Evolutionary conservation across 148 eudicot genomes (phyloP).

Genomic region (Hydrangea macrophylla): DNA sequence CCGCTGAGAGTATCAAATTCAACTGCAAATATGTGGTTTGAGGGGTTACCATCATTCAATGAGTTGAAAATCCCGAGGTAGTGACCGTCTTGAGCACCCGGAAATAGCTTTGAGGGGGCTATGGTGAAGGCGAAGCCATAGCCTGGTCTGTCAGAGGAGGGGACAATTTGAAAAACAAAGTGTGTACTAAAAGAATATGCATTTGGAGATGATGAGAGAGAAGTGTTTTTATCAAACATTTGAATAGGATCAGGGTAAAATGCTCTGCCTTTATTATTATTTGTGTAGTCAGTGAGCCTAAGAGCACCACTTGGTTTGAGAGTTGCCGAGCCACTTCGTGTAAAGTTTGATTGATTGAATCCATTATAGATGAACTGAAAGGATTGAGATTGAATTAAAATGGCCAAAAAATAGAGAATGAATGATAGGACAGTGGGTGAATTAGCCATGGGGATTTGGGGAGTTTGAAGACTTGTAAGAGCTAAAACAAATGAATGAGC

Average conservation of each 20-base stretch:
- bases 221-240: slow-evolving; percentile 3
- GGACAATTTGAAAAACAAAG: slow-evolving; percentile 19
- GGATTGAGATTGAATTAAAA: slow-evolving; percentile 10
- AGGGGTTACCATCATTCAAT: neutral
- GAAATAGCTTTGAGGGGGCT: slow-evolving; percentile 9
- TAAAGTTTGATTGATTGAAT: slow-evolving; percentile 17
- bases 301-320: slow-evolving; percentile 25
- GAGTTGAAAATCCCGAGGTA: slow-evolving; percentile 25
- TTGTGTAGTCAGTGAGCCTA: slow-evolving; percentile 20
- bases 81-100: slow-evolving; percentile 12
- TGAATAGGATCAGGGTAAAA: slow-evolving; percentile 13
- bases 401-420: neutral
- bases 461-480: slow-evolving; percentile 3
- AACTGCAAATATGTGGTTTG: slow-evolving; percentile 32
- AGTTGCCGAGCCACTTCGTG: neutral
- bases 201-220: neutral
- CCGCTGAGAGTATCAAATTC: slow-evolving; percentile 34
- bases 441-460: neutral
- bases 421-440: neutral
- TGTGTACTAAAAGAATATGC: slow-evolving; percentile 27
- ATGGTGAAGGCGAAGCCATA: slow-evolving; percentile 34
- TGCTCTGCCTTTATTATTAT: slow-evolving; percentile 17
- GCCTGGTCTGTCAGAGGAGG: slow-evolving; percentile 14
- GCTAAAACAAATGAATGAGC: neutral
- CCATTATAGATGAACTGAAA: slow-evolving; percentile 18